A percentile compares a stretch with the other conserved stretches of the same genome.
phyloP scores from a whole-genome alignment of 2,329 filamentous ascomycete genomes.

The Zelopaecilomyces penicillatus region DNA sequence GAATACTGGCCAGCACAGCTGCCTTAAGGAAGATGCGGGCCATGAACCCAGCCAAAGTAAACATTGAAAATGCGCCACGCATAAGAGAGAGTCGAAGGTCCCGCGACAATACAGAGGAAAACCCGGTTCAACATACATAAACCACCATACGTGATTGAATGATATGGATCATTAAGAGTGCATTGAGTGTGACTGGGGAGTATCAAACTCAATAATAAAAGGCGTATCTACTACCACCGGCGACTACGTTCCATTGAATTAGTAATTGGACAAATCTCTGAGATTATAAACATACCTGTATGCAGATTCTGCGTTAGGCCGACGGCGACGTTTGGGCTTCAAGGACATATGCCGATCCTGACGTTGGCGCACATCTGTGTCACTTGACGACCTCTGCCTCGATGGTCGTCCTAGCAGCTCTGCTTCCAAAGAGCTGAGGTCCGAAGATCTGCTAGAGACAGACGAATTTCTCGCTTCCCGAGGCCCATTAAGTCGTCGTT shows the following conservation, averaged over 20 bases:
- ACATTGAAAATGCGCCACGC: no score
- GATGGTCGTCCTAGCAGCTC: slow-evolving; percentile 27
- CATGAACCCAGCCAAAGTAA: no score
- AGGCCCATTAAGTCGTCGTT: slow-evolving; percentile 15
- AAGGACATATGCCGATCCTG: slow-evolving; percentile 11
- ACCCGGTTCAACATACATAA: no score
- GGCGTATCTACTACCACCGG: slow-evolving; percentile 22
- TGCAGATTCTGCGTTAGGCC: slow-evolving; percentile 27
- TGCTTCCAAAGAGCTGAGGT: slow-evolving; percentile 30
- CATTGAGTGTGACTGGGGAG: no score
- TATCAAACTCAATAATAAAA: no score
- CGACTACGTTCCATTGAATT: slow-evolving; percentile 17
- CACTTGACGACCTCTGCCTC: slow-evolving; percentile 22
- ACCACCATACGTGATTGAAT: no score
- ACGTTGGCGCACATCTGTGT: slow-evolving; percentile 13
- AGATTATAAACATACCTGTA: slow-evolving; percentile 23
- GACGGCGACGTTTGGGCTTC: slow-evolving; percentile 25
- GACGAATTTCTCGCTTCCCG: slow-evolving; percentile 22
- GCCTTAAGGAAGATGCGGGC: no score
- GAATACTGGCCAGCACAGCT: no score
- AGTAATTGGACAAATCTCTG: neutral
- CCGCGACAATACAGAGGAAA: no score
- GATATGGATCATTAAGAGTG: no score
- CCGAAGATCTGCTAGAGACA: slow-evolving; percentile 25
- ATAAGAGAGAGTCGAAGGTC: no score